Evolutionary conservation across 2,329 filamentous ascomycete genomes (phyloP).

Genomic region (Blumeriella jaapii): DNA sequence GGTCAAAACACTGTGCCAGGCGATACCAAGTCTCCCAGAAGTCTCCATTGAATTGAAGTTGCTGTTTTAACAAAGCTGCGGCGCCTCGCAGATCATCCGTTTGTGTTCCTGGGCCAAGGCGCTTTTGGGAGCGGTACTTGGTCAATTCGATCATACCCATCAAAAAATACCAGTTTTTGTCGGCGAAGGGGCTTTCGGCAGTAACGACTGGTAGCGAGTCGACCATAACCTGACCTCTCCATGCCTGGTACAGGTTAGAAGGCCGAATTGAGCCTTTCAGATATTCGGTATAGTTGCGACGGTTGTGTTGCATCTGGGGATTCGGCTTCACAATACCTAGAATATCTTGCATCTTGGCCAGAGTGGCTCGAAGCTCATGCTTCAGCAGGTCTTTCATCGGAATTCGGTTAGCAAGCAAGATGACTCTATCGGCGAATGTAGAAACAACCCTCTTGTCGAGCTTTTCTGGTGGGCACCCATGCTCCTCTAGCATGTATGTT

Average conservation of each 20-base stretch:
- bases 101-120: constrained; percentile 26
- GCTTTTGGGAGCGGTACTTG: constrained; percentile 48
- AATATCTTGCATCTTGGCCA: constrained; percentile 85
- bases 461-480: constrained; percentile 65
- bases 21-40: constrained; percentile 33
- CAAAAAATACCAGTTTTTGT: constrained; percentile 84
- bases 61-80: constrained; percentile 28
- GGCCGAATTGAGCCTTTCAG: constrained; percentile 79
- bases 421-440: constrained; percentile 72
- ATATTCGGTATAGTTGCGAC: constrained; percentile 69
- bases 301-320: constrained; percentile 75
- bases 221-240: constrained; percentile 65
- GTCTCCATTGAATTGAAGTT: constrained; percentile 28
- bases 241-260: constrained; percentile 64
- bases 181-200: constrained; percentile 60
- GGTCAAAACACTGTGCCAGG: constrained; percentile 31
- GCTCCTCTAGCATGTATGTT: constrained; percentile 58
- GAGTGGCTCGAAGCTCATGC: constrained; percentile 77
- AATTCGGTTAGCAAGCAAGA: constrained; percentile 69
- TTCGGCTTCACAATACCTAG: constrained; percentile 70
- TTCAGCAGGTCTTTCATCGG: constrained; percentile 86
- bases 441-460: constrained; percentile 73
- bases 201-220: constrained; percentile 59
- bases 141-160: constrained; percentile 80
- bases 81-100: constrained; percentile 29